Conservation (phyloP, 805 yeast species). For the Teunomyces panamensis region DNA sequence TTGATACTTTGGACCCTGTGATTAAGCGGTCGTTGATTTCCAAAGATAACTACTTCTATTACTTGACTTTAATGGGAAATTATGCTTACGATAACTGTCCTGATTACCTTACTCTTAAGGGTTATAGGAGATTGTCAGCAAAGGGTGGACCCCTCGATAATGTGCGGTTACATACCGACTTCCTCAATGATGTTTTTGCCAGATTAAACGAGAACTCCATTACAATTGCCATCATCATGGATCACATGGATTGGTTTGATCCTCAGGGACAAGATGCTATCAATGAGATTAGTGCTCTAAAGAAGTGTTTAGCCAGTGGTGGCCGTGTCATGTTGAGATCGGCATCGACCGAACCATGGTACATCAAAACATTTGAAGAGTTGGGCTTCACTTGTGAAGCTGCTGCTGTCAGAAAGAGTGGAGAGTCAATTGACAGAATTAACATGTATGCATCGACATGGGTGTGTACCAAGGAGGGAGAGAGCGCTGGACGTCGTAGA, state of each 20-base stretch:
- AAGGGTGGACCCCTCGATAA: conserved; percentile 56
- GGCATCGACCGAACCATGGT: conserved; percentile 76
- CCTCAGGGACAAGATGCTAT: conserved; percentile 61
- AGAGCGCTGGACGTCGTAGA: conserved; percentile 29
- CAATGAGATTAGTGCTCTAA: conserved; percentile 62
- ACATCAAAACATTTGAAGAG: conserved; percentile 62
- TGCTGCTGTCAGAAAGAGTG: conserved; percentile 64
- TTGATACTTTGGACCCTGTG: conserved; percentile 78
- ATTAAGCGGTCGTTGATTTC: conserved; percentile 61
- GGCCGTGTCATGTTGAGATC: conserved; percentile 79
- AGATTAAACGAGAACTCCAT: conserved; percentile 60
- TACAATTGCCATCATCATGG: conserved; percentile 81
- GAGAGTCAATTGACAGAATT: conserved; percentile 69
- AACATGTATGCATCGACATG: conserved; percentile 90
- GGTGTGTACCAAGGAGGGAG: conserved; percentile 62
- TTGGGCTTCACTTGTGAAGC: conserved; percentile 67
- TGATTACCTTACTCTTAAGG: conserved; percentile 61
- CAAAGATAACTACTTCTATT: conserved; percentile 75
- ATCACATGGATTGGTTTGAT: conserved; percentile 90
- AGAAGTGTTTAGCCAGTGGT: conserved; percentile 57
- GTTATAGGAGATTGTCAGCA: conserved; percentile 47
- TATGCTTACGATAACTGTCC: conserved; percentile 70
- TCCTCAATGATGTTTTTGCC: conserved; percentile 69
- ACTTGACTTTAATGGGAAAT: conserved; percentile 59
- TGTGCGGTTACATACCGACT: conserved; percentile 77